These are phyloP conservation scores for Mesotaenium endlicherianum DNA, from an alignment of 139 green algal species.

Conservation along the genomic window DNA sequence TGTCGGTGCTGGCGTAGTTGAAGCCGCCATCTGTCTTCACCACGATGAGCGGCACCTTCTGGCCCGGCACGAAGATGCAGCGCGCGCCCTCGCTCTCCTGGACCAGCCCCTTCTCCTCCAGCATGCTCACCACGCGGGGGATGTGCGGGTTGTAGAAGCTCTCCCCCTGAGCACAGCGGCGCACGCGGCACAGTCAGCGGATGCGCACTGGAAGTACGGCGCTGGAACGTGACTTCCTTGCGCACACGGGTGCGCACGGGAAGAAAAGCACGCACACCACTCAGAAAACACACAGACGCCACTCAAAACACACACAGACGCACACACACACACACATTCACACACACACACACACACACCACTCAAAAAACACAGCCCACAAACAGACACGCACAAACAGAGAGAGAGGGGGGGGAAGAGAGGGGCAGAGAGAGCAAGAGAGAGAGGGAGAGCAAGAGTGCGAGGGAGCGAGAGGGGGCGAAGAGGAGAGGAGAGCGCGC, in stretches of 20 bases:
- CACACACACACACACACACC: too few species aligned
- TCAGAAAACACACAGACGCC: too few species aligned
- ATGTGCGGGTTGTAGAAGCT: constrained; percentile 96
- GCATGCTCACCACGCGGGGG: constrained; percentile 70
- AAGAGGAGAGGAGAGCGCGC: not conserved
- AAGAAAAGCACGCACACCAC: too few species aligned
- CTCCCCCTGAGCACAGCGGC: constrained; percentile 89
- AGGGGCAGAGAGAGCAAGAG: not conserved
- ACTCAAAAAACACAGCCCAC: too few species aligned
- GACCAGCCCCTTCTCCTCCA: constrained; percentile 69
- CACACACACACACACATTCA: too few species aligned
- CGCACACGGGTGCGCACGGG: too few species aligned
- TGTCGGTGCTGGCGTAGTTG: constrained; percentile 93
- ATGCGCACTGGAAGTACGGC: too few species aligned
- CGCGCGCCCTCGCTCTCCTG: constrained; percentile 80
- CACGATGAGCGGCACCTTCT: constrained; percentile 85
- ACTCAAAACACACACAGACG: too few species aligned
- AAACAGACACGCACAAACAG: too few species aligned
- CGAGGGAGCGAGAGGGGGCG: not conserved
- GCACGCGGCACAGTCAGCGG: too few species aligned
- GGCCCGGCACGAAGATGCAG: constrained; percentile 52
- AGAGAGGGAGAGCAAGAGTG: not conserved
- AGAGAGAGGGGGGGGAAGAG: not conserved
- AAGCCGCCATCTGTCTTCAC: constrained; percentile 94
- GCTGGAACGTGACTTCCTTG: too few species aligned